These are phyloP conservation scores for Tuber umbilicatum DNA, from an alignment of 495 filamentous ascomycete genomes.

Conservation along the genomic window DNA sequence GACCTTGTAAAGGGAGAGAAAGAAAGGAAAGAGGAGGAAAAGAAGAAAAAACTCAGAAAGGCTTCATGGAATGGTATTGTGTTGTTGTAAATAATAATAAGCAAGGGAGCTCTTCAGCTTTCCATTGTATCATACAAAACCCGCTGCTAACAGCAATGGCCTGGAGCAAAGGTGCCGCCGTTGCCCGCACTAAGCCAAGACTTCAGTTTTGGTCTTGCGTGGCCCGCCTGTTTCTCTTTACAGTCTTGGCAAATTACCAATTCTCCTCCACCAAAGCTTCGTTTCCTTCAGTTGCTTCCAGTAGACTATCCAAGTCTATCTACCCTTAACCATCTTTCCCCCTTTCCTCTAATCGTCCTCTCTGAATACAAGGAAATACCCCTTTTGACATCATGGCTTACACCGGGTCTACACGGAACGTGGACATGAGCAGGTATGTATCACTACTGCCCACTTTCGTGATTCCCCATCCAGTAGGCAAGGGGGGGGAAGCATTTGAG, in stretches of 20 bases:
- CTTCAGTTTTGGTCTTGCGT: not conserved
- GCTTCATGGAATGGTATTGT: not conserved
- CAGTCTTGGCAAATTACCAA: constrained; percentile 2
- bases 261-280: not conserved
- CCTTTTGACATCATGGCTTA: constrained; percentile 36
- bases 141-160: no score
- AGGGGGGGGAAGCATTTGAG: constrained; percentile 1
- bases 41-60: not conserved
- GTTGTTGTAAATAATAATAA: not conserved
- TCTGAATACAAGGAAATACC: not conserved
- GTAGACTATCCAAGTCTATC: no score
- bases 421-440: constrained; percentile 53
- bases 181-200: constrained; percentile 2
- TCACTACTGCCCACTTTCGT: constrained; percentile 1
- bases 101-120: not conserved
- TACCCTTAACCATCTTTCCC: not conserved
- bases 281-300: not conserved
- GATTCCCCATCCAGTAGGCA: constrained; percentile 2
- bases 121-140: not conserved
- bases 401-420: constrained; percentile 48
- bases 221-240: not conserved
- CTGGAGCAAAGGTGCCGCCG: not conserved
- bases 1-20: not conserved
- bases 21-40: not conserved
- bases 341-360: not conserved